A percentile compares a stretch with the other conserved stretches of the same genome.
phyloP scores from a whole-genome alignment of 2,329 filamentous ascomycete species.

The Diaporthe sp. region DNA sequence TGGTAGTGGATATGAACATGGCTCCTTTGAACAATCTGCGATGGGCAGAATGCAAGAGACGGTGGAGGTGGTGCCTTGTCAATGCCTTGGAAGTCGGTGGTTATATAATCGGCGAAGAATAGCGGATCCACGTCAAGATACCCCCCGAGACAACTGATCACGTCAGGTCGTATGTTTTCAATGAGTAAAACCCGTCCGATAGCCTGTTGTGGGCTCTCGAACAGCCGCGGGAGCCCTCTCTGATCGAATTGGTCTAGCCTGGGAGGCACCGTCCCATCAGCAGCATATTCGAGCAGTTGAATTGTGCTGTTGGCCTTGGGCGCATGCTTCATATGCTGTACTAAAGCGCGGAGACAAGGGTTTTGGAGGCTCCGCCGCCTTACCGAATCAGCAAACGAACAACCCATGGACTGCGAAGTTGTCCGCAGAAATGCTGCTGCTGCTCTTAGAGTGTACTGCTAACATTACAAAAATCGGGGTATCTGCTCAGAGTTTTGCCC shows the following conservation, averaged over 20 bases:
- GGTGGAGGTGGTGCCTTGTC: neutral
- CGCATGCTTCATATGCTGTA: neutral
- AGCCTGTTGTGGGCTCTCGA: neutral
- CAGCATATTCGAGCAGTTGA: neutral
- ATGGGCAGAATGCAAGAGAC: neutral
- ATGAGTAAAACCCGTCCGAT: neutral
- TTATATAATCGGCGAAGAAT: neutral
- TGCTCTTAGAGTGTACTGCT: too few relatives aligned
- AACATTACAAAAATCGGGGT: too few relatives aligned
- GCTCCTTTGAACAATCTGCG: neutral
- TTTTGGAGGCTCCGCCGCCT: neutral
- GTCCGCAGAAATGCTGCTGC: too few relatives aligned
- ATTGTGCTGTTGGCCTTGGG: neutral
- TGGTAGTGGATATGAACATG: neutral
- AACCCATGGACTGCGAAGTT: too few relatives aligned
- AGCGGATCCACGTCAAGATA: neutral
- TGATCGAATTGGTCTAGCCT: neutral
- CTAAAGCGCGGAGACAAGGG: neutral
- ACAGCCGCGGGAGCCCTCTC: neutral
- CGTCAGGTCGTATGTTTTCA: neutral
- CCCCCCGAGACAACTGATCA: neutral
- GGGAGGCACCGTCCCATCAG: neutral
- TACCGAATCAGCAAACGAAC: neutral
- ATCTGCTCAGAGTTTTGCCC: too few relatives aligned
- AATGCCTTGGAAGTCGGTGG: neutral